These are phyloP conservation scores for Brasilioporus rufonigricans DNA, from an alignment of 768 basidiomycete species.

Conservation along the genomic window DNA sequence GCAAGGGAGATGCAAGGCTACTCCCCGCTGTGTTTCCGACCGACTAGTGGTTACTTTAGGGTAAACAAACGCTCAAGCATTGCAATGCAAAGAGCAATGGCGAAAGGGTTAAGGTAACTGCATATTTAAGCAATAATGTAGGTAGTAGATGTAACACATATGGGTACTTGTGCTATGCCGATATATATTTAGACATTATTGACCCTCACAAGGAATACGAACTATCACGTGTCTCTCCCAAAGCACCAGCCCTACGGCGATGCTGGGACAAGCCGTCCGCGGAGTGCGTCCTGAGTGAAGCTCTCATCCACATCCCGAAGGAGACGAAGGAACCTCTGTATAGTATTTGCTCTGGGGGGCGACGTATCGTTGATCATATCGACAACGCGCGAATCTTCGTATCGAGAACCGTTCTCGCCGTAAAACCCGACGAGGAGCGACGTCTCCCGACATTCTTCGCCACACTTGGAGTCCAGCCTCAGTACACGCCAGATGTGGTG, in stretches of 20 bases:
- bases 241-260: constrained; percentile 1
- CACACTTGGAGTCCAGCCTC: constrained; percentile 41
- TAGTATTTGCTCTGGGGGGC: constrained; percentile 43
- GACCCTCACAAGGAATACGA: neutral
- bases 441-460: constrained; percentile 49
- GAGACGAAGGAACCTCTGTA: constrained; percentile 46
- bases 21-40: constrained; percentile 16
- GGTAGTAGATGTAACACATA: neutral
- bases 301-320: constrained; percentile 48
- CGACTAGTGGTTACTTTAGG: neutral
- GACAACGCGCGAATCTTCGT: constrained; percentile 47
- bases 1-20: constrained; percentile 37
- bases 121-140: neutral
- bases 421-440: constrained; percentile 51
- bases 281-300: constrained; percentile 30
- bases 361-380: constrained; percentile 49
- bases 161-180: neutral
- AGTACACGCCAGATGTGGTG: constrained; percentile 54
- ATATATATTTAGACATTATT: neutral
- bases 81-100: too few species aligned
- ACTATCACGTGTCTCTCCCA: too few species aligned
- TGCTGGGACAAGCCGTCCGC: neutral
- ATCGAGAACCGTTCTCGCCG: constrained; percentile 51
- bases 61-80: neutral
- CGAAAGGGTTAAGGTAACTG: neutral